These are phyloP conservation scores for Syzygium grande DNA, from an alignment of 345 rosid species.

Conservation along the genomic window DNA sequence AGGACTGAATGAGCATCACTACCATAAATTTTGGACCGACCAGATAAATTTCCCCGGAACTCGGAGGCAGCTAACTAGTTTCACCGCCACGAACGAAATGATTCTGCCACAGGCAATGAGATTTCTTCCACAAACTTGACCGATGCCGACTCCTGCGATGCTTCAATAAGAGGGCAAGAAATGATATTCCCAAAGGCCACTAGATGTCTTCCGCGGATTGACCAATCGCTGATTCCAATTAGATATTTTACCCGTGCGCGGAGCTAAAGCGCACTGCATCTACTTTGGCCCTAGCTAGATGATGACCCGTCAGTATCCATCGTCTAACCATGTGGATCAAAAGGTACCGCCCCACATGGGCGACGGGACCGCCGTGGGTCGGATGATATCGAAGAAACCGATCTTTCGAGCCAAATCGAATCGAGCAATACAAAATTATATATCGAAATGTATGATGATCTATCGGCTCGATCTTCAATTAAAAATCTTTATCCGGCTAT, in stretches of 20 bases:
- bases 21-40: no score
- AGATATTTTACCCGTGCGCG: background rate
- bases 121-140: background rate
- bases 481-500: background rate
- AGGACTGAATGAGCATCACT: background rate
- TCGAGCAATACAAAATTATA: background rate
- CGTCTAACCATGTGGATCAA: background rate
- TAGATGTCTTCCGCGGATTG: background rate
- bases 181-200: background rate
- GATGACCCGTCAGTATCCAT: background rate
- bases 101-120: background rate
- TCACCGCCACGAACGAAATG: background rate
- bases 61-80: background rate
- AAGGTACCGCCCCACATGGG: background rate
- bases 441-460: accelerated
- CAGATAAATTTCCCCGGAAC: background rate
- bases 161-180: background rate
- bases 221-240: background rate
- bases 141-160: background rate
- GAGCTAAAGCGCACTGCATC: background rate
- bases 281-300: background rate
- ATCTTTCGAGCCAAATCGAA: background rate
- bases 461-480: background rate
- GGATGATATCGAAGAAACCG: background rate
- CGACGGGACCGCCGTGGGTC: background rate